Base-by-base conservation (phyloP, 1,284 basidiomycete genomes). In the Irpex lacteus region DNA sequence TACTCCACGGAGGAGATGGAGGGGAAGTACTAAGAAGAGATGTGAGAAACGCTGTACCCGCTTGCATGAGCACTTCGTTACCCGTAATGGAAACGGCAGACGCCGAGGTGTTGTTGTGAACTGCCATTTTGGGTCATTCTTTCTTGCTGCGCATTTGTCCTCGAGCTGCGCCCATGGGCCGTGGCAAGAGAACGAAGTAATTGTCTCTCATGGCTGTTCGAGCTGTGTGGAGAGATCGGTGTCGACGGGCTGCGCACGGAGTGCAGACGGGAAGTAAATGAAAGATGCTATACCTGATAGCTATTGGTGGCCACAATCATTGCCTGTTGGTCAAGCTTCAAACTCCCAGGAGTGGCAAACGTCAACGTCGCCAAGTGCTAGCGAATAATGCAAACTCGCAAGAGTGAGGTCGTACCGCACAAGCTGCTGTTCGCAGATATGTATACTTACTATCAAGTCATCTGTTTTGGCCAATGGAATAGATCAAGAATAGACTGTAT, bases 1-100 rank as follows among this genome's bases (percentile, higher is more conserved):
- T 63, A 63, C 53, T 57, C 55, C 36, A 40, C n/a, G 38, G 52
- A 40, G 21, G 59, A 57, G 49, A 50, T 40, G 47, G 36, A 18
- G 50, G 54, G 26, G 32, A 13, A 32, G 36, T 18, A 11, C 11
- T 6, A 56, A 15, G 13, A 56, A 11, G 21, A 53, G 21, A 8
- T 26, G 8, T 19, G 44, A 47, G 44, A 18, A 47, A 6, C 32
- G 5, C 44, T 5, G 44, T 7, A 47, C 44, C 44, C 44, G 50
- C 9, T 53, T n/a, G 11, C 40, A 26, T 53, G 19, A 53, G 50
- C 18, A 53, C 50, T 18, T 21, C 50, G n/a, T 21, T 56, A 36
- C 54, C 54, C 32, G 32, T 15, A 13, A 36, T 21, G 36, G 34
- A n/a, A 7, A 36, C 54, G 54, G 54, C 15, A 32, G 9, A 32